Conservation (phyloP, 441 rosid species). For the Gossypium davidsonii region DNA sequence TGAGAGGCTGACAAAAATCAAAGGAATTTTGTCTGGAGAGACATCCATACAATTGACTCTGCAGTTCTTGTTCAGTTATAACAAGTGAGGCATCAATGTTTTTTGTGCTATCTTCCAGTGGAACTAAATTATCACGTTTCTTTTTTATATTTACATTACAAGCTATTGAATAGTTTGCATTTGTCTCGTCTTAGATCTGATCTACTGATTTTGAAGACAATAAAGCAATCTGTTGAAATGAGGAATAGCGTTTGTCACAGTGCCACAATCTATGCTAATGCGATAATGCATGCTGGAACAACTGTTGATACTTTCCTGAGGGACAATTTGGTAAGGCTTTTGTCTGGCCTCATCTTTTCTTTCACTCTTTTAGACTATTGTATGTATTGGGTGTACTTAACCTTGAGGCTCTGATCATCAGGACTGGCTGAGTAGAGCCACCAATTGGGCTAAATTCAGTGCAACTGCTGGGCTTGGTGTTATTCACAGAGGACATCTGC, state of each 20-base stretch:
- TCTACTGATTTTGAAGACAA: conserved; percentile 81
- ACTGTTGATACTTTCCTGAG: conserved; percentile 94
- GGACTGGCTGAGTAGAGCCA: conserved; percentile 99
- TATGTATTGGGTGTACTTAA: neutral
- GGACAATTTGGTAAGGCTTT: conserved; percentile 68
- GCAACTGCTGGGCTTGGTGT: conserved; percentile 96
- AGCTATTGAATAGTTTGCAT: conserved; percentile 7
- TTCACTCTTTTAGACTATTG: neutral
- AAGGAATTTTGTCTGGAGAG: conserved; percentile 89
- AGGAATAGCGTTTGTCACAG: conserved; percentile 96
- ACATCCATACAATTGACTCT: conserved; percentile 87
- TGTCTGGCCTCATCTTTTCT: neutral
- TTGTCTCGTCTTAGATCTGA: conserved; percentile 51
- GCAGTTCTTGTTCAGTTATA: conserved; percentile 86
- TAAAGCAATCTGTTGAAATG: conserved; percentile 96
- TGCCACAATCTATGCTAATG: conserved; percentile 94
- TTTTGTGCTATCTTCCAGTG: neutral
- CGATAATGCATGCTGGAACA: conserved; percentile 98
- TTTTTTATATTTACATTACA: neutral
- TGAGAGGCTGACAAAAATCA: conserved; percentile 74
- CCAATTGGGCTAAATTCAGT: conserved; percentile 99
- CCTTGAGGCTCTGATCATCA: conserved; percentile 25
- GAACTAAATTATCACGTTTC: neutral
- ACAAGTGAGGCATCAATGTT: conserved; percentile 51
- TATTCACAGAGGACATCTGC: conserved; percentile 83